These are phyloP conservation scores for Mikania micrantha DNA, from an alignment of 129 eudicot species.

Conservation along the genomic window DNA sequence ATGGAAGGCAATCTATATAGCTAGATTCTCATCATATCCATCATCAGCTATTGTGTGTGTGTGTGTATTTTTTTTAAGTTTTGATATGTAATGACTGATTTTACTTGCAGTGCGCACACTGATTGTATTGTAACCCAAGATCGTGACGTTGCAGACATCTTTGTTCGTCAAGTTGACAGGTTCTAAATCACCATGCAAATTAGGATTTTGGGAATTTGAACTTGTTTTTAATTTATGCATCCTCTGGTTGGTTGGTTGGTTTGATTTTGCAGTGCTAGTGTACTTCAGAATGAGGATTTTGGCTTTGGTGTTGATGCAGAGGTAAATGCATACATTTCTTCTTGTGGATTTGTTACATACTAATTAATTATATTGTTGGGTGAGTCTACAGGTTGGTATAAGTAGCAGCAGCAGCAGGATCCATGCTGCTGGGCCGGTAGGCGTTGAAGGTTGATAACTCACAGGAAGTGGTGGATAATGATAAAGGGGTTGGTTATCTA, in stretches of 20 bases:
- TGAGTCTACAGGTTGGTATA: slow-evolving; percentile 67
- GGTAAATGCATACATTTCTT: slow-evolving; percentile 32
- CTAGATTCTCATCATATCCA: too few species aligned
- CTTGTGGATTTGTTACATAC: not conserved
- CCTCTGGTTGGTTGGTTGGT: not conserved
- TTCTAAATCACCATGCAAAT: slow-evolving; percentile 28
- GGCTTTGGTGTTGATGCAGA: slow-evolving; percentile 98
- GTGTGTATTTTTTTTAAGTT: too few species aligned
- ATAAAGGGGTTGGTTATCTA: slow-evolving; percentile 73
- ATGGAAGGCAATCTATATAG: slow-evolving; percentile 86
- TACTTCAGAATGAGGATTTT: slow-evolving; percentile 89
- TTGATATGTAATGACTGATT: too few species aligned
- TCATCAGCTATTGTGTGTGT: too few species aligned
- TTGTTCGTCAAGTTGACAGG: slow-evolving; percentile 91
- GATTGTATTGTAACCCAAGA: slow-evolving; percentile 87
- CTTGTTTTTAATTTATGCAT: too few species aligned
- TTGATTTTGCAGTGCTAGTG: slow-evolving; percentile 78
- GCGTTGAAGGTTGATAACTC: slow-evolving; percentile 90
- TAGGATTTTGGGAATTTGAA: not conserved
- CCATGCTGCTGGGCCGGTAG: slow-evolving; percentile 99
- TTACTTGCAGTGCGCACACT: slow-evolving; percentile 77
- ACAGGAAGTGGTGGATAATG: slow-evolving; percentile 82
- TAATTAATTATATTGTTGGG: slow-evolving; percentile 1
- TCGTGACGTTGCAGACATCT: slow-evolving; percentile 54
- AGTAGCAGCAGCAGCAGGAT: slow-evolving; percentile 97